These are phyloP conservation scores for Rusavskia elegans DNA, from an alignment of 495 filamentous ascomycete genomes.

Conservation along the genomic window DNA sequence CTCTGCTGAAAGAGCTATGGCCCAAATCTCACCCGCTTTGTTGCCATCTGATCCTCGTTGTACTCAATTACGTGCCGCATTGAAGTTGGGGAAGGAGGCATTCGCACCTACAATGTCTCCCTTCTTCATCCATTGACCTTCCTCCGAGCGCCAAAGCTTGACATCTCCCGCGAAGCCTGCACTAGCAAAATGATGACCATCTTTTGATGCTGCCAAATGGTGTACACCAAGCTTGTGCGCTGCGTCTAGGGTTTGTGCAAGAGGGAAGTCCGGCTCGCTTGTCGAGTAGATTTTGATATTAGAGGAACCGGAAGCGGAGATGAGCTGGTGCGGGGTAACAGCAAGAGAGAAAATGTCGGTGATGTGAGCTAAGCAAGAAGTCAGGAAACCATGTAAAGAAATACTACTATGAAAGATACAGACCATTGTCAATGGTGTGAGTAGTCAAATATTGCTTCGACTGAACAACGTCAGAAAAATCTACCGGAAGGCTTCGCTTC, in stretches of 20 bases:
- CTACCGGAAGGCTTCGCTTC: too few species aligned
- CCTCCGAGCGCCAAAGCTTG: conserved; percentile 55
- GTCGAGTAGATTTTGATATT: conserved; percentile 63
- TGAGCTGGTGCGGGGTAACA: conserved; percentile 53
- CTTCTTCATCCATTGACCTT: conserved; percentile 37
- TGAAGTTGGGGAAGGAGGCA: too few species aligned
- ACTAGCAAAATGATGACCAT: conserved; percentile 57
- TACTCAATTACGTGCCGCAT: too few species aligned
- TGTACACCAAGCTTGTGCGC: conserved; percentile 82
- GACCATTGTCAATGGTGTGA: conserved; percentile 78
- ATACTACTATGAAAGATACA: conserved; percentile 5
- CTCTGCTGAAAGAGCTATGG: conserved; percentile 65
- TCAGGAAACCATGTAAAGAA: conserved; percentile 1
- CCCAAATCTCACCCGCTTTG: conserved; percentile 61
- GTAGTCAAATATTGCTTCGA: conserved; percentile 95
- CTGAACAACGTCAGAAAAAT: conserved; percentile 26
- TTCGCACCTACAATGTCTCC: conserved; percentile 26
- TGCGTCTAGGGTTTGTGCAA: conserved; percentile 55
- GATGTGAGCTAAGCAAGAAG: conserved; percentile 42
- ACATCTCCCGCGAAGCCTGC: conserved; percentile 79
- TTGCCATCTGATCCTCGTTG: conserved; percentile 19
- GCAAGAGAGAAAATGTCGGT: conserved; percentile 84
- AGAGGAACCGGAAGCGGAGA: conserved; percentile 74
- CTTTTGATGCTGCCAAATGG: conserved; percentile 55
- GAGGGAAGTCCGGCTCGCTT: conserved; percentile 48